These are phyloP conservation scores for Trichoderma afroharzianum DNA, from an alignment of 2,329 filamentous ascomycete species.

Conservation along the genomic window DNA sequence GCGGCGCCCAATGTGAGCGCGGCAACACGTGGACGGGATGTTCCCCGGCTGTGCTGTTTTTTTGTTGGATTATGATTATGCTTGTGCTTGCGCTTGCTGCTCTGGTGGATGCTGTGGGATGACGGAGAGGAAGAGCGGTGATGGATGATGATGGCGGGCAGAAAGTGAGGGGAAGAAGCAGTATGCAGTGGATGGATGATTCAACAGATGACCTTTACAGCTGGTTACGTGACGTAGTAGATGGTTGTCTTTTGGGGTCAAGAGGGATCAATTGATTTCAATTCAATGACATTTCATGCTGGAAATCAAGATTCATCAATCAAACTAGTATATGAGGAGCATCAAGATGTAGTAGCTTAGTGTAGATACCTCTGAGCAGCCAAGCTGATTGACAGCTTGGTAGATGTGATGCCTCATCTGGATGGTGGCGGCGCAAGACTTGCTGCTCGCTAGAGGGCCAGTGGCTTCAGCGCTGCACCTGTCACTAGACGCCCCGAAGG, in stretches of 20 bases:
- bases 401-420: not conserved
- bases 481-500: not conserved
- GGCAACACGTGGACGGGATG: not conserved
- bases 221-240: not conserved
- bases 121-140: not conserved
- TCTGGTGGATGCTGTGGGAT: not conserved
- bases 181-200: not conserved
- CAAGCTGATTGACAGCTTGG: not conserved
- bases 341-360: not conserved
- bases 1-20: not conserved
- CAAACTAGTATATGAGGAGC: not conserved
- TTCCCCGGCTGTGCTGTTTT: not conserved
- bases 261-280: not conserved
- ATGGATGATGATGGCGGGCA: not conserved
- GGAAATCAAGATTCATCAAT: not conserved
- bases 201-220: not conserved
- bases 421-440: not conserved
- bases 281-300: not conserved
- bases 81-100: not conserved
- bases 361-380: not conserved
- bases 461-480: not conserved
- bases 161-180: not conserved
- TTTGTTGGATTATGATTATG: not conserved
- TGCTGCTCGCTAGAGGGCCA: not conserved
- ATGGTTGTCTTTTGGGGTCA: not conserved